These are phyloP conservation scores for Rhododendron williamsianum DNA, from an alignment of 148 eudicot species.

Conservation along the genomic window DNA sequence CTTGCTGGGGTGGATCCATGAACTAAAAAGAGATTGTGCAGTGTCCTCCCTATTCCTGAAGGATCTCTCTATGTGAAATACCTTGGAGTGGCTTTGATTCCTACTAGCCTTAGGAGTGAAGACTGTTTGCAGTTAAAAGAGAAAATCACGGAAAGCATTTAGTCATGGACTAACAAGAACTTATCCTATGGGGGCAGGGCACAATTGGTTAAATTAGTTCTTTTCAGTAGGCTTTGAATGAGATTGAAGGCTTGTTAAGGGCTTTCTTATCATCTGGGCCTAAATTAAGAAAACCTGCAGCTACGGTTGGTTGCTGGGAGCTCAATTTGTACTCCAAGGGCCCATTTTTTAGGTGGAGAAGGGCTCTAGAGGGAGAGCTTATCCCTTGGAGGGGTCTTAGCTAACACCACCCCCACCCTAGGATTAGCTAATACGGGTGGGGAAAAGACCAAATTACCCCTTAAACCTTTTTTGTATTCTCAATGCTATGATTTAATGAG, in stretches of 20 bases:
- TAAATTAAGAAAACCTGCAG: background rate
- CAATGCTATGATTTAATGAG: too few relatives aligned
- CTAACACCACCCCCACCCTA: too few relatives aligned
- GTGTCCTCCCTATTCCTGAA: background rate
- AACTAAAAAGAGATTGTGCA: background rate
- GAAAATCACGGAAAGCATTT: background rate
- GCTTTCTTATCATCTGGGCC: background rate
- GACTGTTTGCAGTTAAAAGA: background rate
- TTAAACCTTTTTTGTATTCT: too few relatives aligned
- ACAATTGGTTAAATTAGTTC: background rate
- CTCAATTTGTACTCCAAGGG: background rate
- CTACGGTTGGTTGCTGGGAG: background rate
- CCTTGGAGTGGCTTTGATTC: background rate
- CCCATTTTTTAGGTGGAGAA: too few relatives aligned
- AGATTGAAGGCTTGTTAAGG: background rate
- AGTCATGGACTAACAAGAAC: background rate
- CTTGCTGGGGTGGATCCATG: background rate
- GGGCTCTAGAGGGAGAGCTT: too few relatives aligned
- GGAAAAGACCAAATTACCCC: too few relatives aligned
- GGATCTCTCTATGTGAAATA: background rate
- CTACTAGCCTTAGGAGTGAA: background rate
- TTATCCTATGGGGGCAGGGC: background rate
- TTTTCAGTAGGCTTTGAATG: background rate
- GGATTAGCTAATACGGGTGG: too few relatives aligned
- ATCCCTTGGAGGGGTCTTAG: too few relatives aligned